A percentile compares a stretch with the other conserved stretches of the same genome.
These are phyloP conservation scores for Rauvolfia tetraphylla DNA, from an alignment of 257 asterid genomes.

Conservation along the genomic window DNA sequence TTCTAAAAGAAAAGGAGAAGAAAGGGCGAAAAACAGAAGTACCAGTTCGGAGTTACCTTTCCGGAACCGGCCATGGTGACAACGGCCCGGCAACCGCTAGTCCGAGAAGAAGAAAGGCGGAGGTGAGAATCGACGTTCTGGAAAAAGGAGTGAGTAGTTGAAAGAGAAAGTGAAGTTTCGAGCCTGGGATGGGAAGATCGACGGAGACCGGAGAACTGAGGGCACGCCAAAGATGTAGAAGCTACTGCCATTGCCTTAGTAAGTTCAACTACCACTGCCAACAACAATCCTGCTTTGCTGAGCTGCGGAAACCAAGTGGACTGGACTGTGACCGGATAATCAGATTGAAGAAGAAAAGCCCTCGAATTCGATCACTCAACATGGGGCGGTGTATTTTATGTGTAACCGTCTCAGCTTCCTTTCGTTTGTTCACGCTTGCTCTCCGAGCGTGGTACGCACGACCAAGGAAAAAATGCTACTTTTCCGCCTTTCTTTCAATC, in stretches of 20 bases:
- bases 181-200: constrained; percentile 51
- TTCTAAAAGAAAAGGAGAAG: too few species aligned
- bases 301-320: background rate
- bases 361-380: background rate
- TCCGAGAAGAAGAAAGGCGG: constrained; percentile 44
- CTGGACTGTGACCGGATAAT: background rate
- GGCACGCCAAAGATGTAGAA: constrained; percentile 37
- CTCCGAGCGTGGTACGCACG: background rate
- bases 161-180: constrained; percentile 43
- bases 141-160: constrained; percentile 46
- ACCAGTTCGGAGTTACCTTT: constrained; percentile 41
- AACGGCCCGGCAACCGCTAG: constrained; percentile 53
- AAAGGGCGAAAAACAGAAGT: too few species aligned
- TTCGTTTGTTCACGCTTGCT: background rate
- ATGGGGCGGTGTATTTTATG: background rate
- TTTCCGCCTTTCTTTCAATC: background rate
- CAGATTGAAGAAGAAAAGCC: background rate
- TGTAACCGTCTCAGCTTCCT: background rate
- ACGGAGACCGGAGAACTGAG: constrained; percentile 60
- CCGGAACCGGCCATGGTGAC: constrained; percentile 92
- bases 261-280: background rate
- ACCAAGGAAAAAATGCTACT: background rate
- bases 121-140: constrained; percentile 52
- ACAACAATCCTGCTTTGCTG: background rate
- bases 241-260: constrained; percentile 31